phyloP scores from a whole-genome alignment of 495 filamentous ascomycete species.

The Aspergillus bertholletiae region DNA sequence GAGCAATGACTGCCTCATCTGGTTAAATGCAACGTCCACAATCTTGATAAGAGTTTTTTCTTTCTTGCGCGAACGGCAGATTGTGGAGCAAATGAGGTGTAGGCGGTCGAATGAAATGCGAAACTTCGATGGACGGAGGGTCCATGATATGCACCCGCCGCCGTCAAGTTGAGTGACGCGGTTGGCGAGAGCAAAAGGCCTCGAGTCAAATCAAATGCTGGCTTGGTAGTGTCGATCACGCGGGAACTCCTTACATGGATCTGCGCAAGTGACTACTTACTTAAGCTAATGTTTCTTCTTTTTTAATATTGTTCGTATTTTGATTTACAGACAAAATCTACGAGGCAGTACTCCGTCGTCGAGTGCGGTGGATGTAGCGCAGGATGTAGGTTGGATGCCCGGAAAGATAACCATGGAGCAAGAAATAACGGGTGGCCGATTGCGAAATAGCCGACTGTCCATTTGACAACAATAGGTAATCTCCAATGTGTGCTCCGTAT shows the following conservation, averaged over 20 bases:
- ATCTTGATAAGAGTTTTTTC: background rate
- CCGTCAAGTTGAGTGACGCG: conserved; percentile 11
- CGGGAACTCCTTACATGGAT: conserved; percentile 35
- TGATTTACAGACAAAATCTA: background rate
- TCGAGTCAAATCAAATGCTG: conserved; percentile 8
- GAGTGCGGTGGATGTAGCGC: too few relatives aligned
- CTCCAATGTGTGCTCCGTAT: background rate
- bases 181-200: conserved; percentile 8
- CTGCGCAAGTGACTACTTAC: conserved; percentile 7
- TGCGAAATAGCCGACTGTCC: conserved; percentile 2
- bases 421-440: conserved; percentile 5
- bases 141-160: conserved; percentile 7
- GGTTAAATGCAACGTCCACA: background rate
- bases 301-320: background rate
- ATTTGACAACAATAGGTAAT: background rate
- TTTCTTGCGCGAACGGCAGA: conserved; percentile 1
- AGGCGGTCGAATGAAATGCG: conserved; percentile 3
- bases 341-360: too few relatives aligned
- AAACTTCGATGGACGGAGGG: conserved; percentile 1
- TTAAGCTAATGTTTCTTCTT: background rate
- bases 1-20: background rate
- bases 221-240: conserved; percentile 35
- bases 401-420: too few relatives aligned
- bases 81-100: conserved; percentile 3
- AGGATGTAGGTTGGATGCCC: too few relatives aligned